A percentile compares a stretch with the other conserved stretches of the same genome.
phyloP scores from a whole-genome alignment of 768 basidiomycete species.

The Mrakia gelida region DNA sequence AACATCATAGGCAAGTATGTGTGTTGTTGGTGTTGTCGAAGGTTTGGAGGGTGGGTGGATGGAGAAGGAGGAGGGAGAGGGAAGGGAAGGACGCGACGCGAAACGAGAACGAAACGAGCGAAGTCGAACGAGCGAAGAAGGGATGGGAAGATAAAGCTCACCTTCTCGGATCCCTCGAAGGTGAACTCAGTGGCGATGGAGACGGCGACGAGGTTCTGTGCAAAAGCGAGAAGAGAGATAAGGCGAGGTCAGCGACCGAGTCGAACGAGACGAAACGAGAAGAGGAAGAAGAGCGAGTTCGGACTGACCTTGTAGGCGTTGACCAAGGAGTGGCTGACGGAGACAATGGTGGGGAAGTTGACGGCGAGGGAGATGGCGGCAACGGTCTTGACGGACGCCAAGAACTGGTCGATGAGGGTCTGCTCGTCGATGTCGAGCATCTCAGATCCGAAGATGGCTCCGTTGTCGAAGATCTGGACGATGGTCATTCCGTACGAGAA shows the following conservation, averaged over 20 bases:
- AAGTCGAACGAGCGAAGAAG: slow-evolving; percentile 35
- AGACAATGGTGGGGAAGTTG: slow-evolving; percentile 92
- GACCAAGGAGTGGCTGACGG: slow-evolving; percentile 89
- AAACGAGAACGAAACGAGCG: slow-evolving; percentile 32
- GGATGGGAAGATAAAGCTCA: slow-evolving; percentile 45
- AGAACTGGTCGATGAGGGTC: slow-evolving; percentile 85
- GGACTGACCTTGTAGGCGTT: slow-evolving; percentile 76
- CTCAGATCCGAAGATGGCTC: slow-evolving; percentile 80
- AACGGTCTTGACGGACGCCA: slow-evolving; percentile 89
- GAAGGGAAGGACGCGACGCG: neutral
- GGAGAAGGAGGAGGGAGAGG: slow-evolving; percentile 2
- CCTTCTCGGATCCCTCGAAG: slow-evolving; percentile 91
- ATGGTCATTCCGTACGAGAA: slow-evolving; percentile 99
- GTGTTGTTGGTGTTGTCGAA: slow-evolving; percentile 17
- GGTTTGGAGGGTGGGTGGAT: slow-evolving; percentile 13
- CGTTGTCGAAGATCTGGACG: slow-evolving; percentile 90
- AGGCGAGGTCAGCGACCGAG: neutral
- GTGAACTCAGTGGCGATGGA: slow-evolving; percentile 87
- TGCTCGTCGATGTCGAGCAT: slow-evolving; percentile 92
- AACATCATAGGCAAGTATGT: slow-evolving; percentile 46
- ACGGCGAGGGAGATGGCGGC: slow-evolving; percentile 93
- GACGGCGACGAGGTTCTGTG: slow-evolving; percentile 76
- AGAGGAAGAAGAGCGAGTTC: neutral
- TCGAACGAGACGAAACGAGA: neutral
- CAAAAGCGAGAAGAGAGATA: neutral